Evolutionary conservation across 192 early-diverging fungal genomes (phyloP).

Genomic region (Entomortierella parvispora): DNA sequence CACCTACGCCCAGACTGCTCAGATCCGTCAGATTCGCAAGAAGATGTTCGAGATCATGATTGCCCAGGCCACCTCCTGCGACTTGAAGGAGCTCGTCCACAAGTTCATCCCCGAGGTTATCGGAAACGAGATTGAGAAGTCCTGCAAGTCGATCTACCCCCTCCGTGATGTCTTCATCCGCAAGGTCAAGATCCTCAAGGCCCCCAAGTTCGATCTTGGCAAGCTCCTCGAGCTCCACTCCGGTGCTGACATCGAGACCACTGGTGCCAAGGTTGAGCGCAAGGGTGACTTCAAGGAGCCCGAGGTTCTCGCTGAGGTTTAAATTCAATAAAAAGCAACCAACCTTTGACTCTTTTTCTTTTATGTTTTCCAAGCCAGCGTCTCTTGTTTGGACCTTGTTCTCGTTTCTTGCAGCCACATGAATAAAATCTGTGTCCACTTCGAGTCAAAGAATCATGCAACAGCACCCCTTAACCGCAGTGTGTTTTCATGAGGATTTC

Average conservation of each 20-base stretch:
- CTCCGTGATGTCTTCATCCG: slow-evolving; percentile 95
- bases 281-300: slow-evolving; percentile 93
- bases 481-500: no score
- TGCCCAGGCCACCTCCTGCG: slow-evolving; percentile 83
- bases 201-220: slow-evolving; percentile 94
- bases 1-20: slow-evolving; percentile 96
- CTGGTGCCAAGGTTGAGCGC: slow-evolving; percentile 61
- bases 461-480: no score
- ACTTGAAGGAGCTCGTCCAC: slow-evolving; percentile 94
- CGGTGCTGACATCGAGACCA: slow-evolving; percentile 72
- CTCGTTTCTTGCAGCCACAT: no score
- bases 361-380: no score
- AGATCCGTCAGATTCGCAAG: slow-evolving; percentile 99
- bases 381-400: no score
- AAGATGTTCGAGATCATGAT: slow-evolving; percentile 99
- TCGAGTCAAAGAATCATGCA: no score
- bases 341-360: no score
- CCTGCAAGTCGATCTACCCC: slow-evolving; percentile 97
- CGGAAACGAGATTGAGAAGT: slow-evolving; percentile 98
- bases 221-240: slow-evolving; percentile 97
- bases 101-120: slow-evolving; percentile 98
- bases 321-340: no score
- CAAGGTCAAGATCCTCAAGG: slow-evolving; percentile 99
- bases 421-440: no score
- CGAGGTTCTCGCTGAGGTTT: slow-evolving; percentile 61